Evolutionary conservation across 768 basidiomycete genomes (phyloP).

Genomic region (Boletus subparvulus): DNA sequence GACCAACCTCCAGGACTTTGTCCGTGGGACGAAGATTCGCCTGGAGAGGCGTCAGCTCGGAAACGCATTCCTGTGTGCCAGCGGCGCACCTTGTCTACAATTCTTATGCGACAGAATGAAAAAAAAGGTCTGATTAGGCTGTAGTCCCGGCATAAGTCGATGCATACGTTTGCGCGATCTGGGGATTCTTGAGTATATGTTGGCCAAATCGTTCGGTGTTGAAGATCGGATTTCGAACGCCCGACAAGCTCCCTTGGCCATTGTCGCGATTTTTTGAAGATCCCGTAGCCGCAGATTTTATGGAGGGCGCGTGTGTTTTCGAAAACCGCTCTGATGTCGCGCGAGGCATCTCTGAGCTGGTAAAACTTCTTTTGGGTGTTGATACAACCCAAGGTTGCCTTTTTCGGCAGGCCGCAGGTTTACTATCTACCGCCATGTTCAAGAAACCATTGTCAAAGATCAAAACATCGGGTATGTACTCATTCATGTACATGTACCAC

Average conservation of each 20-base stretch:
- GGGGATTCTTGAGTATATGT: slow-evolving; percentile 94
- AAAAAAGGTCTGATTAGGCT: slow-evolving; percentile 13
- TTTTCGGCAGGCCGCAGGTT: slow-evolving; percentile 6
- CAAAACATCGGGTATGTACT: slow-evolving; percentile 58
- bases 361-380: background rate
- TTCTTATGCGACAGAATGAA: slow-evolving; percentile 34
- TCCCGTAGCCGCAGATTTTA: slow-evolving; percentile 39
- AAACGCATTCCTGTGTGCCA: background rate
- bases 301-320: slow-evolving; percentile 61
- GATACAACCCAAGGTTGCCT: slow-evolving; percentile 9
- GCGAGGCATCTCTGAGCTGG: slow-evolving; percentile 59
- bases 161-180: slow-evolving; percentile 83
- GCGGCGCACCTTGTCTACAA: slow-evolving; percentile 56
- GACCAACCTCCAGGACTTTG: slow-evolving; percentile 95
- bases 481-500: background rate
- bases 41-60: slow-evolving; percentile 37
- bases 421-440: slow-evolving; percentile 51
- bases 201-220: slow-evolving; percentile 96
- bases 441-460: slow-evolving; percentile 69
- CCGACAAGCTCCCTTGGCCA: slow-evolving; percentile 38
- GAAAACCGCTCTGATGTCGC: slow-evolving; percentile 76
- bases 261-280: slow-evolving; percentile 43
- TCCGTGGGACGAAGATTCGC: slow-evolving; percentile 93
- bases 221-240: slow-evolving; percentile 81
- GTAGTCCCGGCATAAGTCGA: slow-evolving; percentile 21